phyloP scores from a whole-genome alignment of 805 yeast genomes.

The Yarrowia sp. region DNA sequence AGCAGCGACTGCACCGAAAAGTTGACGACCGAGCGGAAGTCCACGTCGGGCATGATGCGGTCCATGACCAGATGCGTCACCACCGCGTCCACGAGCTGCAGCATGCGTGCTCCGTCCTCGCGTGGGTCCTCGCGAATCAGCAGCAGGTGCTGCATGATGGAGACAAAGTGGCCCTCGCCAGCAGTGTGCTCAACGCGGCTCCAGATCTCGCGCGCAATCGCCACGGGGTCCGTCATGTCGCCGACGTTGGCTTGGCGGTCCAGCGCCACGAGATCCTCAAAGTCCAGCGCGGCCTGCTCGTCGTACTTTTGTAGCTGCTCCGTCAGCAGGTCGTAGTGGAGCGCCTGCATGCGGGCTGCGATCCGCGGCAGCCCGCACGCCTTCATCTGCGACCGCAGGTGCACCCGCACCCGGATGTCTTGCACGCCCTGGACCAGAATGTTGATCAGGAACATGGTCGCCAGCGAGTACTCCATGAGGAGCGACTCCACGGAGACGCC shows the following conservation, averaged over 20 bases:
- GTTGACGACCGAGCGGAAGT: constrained; percentile 65
- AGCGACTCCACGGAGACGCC: constrained; percentile 56
- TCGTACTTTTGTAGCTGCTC: constrained; percentile 66
- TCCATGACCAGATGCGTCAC: constrained; percentile 60
- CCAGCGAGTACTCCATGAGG: constrained; percentile 65
- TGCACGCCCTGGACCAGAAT: constrained; percentile 45
- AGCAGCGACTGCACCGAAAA: constrained; percentile 72
- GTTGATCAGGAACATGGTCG: constrained; percentile 68
- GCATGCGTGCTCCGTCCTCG: constrained; percentile 48
- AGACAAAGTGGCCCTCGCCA: constrained; percentile 56
- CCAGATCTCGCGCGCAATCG: constrained; percentile 60
- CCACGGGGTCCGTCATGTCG: constrained; percentile 70
- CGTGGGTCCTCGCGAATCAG: constrained; percentile 45
- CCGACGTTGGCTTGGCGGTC: constrained; percentile 47
- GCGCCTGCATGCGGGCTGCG: constrained; percentile 50
- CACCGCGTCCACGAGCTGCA: constrained; percentile 62
- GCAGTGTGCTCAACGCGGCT: constrained; percentile 54
- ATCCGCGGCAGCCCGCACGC: constrained; percentile 56
- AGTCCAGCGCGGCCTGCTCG: constrained; percentile 56
- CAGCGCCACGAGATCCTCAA: constrained; percentile 44
- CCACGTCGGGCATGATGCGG: constrained; percentile 44
- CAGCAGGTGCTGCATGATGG: constrained; percentile 66
- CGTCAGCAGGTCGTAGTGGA: constrained; percentile 57
- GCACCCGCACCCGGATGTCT: constrained; percentile 45
- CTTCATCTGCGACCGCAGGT: constrained; percentile 58